A percentile compares a stretch with the other conserved stretches of the same genome.
Evolutionary conservation across 129 eudicot genomes (phyloP).

Genomic region (Mikania micrantha): DNA sequence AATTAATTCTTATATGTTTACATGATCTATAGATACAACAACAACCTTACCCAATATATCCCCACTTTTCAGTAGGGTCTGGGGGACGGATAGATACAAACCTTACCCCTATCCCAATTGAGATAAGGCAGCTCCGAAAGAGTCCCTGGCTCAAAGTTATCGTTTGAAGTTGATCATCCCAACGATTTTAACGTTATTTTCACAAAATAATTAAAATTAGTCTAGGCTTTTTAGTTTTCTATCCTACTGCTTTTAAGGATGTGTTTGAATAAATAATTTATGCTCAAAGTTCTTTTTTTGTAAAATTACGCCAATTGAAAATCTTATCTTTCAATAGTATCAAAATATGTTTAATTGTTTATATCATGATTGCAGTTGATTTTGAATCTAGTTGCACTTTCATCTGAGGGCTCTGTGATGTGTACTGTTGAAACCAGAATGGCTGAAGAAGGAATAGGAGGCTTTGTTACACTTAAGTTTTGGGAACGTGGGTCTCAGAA

Average conservation of each 20-base stretch:
- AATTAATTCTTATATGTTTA: not conserved
- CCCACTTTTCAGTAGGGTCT: no score
- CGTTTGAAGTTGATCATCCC: no score
- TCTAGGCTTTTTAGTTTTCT: not conserved
- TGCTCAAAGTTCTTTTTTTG: not conserved
- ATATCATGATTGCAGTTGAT: constrained; percentile 47
- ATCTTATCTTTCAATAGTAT: not conserved
- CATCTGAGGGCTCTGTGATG: constrained; percentile 80
- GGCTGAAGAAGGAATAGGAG: constrained; percentile 94
- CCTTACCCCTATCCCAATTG: no score
- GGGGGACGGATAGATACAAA: no score
- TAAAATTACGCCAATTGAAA: not conserved
- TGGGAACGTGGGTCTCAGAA: constrained; percentile 60
- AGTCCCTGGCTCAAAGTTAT: no score
- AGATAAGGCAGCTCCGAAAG: no score
- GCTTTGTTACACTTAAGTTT: constrained; percentile 75
- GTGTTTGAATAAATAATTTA: not conserved
- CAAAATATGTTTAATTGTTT: not conserved
- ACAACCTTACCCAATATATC: no score
- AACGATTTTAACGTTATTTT: no score
- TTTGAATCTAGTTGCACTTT: constrained; percentile 68
- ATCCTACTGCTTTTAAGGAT: not conserved
- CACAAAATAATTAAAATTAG: no score
- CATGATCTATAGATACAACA: no score
- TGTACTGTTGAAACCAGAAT: constrained; percentile 80